phyloP scores from a whole-genome alignment of 2,329 filamentous ascomycete genomes.

The Pseudogymnoascus pannorum region DNA sequence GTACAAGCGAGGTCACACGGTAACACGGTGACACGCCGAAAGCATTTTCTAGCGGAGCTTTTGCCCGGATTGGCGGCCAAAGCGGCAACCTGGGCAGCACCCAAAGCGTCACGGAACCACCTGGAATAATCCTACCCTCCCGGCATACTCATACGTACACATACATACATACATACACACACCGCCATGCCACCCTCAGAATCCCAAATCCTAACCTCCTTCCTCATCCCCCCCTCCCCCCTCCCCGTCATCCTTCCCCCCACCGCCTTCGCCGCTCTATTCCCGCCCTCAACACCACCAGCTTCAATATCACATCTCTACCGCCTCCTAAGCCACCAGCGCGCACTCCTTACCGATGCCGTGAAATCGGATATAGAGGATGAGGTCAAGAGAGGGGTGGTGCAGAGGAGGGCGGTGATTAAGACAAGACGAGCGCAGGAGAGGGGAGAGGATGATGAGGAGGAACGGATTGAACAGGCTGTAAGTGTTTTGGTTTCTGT shows the following conservation, averaged over 20 bases:
- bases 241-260: slow-evolving; percentile 67
- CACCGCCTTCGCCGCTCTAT: slow-evolving; percentile 67
- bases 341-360: slow-evolving; percentile 59
- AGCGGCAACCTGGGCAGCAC: no score
- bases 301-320: slow-evolving; percentile 53
- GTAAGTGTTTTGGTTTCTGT: no score
- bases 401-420: slow-evolving; percentile 50
- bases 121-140: neutral
- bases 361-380: slow-evolving; percentile 57
- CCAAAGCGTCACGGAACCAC: neutral
- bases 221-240: slow-evolving; percentile 68
- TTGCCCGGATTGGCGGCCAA: no score
- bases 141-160: no score
- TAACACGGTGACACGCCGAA: no score
- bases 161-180: neutral
- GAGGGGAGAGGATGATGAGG: slow-evolving; percentile 44
- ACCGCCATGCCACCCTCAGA: slow-evolving; percentile 64
- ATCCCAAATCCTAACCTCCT: slow-evolving; percentile 65
- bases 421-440: slow-evolving; percentile 46
- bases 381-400: slow-evolving; percentile 56
- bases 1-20: neutral
- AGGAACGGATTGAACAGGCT: slow-evolving; percentile 42
- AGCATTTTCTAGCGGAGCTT: no score
- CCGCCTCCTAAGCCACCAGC: slow-evolving; percentile 69
- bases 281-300: slow-evolving; percentile 47